phyloP scores from a whole-genome alignment of 805 yeast genomes.

The Alloascoidea africana region DNA sequence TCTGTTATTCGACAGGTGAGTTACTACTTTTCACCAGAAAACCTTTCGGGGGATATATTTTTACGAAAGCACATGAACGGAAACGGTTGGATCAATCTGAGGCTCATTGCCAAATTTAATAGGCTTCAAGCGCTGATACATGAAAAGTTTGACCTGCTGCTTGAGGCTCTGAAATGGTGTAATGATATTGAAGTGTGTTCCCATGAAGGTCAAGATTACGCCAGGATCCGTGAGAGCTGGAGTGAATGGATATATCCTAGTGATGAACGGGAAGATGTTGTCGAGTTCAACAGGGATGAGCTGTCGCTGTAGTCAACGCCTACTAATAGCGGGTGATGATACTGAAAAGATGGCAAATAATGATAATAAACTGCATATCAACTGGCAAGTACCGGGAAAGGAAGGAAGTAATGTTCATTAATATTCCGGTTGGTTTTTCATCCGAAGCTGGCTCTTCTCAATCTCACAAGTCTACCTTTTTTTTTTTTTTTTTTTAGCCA shows the following conservation, averaged over 20 bases:
- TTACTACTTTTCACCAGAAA: slow-evolving; percentile 82
- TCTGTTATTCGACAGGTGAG: slow-evolving; percentile 49
- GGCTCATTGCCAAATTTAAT: slow-evolving; percentile 52
- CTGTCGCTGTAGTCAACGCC: too few relatives aligned
- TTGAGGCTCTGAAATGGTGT: slow-evolving; percentile 38
- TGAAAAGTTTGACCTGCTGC: slow-evolving; percentile 35
- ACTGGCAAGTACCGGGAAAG: too few relatives aligned
- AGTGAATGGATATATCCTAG: slow-evolving; percentile 57
- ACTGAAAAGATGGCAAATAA: too few relatives aligned
- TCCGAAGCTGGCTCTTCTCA: too few relatives aligned
- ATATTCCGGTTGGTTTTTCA: too few relatives aligned
- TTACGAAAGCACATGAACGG: slow-evolving; percentile 71
- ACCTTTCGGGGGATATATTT: slow-evolving; percentile 70
- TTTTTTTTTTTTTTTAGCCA: too few relatives aligned
- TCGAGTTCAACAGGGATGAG: too few relatives aligned
- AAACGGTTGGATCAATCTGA: slow-evolving; percentile 57
- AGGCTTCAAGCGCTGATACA: slow-evolving; percentile 54
- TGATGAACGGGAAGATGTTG: not conserved
- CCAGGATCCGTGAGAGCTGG: slow-evolving; percentile 43
- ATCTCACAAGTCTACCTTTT: too few relatives aligned
- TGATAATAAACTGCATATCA: too few relatives aligned
- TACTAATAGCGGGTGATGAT: too few relatives aligned
- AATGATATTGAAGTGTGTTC: slow-evolving; percentile 38
- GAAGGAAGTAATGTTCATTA: too few relatives aligned
- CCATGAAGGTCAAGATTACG: slow-evolving; percentile 33